Percentiles rank a stretch among this genome's conserved stretches.
phyloP scores from a whole-genome alignment of 257 asterid species.

The Solanum pinnatisectum region DNA sequence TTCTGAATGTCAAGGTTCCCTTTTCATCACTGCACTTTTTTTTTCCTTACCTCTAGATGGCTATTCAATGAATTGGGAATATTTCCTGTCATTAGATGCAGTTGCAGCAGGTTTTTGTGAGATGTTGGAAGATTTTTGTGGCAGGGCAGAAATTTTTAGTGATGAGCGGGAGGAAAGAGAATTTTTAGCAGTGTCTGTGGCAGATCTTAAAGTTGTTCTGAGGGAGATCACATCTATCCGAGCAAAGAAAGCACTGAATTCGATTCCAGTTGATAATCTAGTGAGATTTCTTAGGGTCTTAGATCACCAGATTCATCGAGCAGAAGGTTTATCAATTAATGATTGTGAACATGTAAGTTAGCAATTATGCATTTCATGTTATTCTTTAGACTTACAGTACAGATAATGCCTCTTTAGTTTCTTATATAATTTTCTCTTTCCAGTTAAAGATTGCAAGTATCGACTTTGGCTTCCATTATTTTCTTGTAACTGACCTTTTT shows the following conservation, averaged over 20 bases:
- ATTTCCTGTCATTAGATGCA: constrained; percentile 41
- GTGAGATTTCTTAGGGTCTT: constrained; percentile 67
- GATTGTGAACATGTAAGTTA: constrained; percentile 74
- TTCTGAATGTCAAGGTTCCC: constrained; percentile 64
- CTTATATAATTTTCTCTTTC: neutral
- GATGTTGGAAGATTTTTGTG: constrained; percentile 63
- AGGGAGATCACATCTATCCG: constrained; percentile 74
- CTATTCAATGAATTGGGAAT: constrained; percentile 7
- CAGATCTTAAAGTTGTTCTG: constrained; percentile 67
- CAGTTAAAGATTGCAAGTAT: too few relatives aligned
- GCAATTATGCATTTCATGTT: neutral
- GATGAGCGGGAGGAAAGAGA: constrained; percentile 91
- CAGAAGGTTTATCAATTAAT: constrained; percentile 86
- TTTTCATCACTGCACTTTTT: neutral
- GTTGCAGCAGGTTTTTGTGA: constrained; percentile 61
- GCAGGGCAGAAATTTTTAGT: constrained; percentile 56
- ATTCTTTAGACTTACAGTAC: neutral
- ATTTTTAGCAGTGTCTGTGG: constrained; percentile 56
- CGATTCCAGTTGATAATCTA: constrained; percentile 66
- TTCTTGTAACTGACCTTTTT: neutral
- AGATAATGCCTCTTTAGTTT: neutral
- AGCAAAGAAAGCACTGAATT: constrained; percentile 54
- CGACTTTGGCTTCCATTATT: neutral
- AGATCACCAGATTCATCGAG: constrained; percentile 91
- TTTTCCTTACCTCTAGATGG: neutral